Evolutionary conservation across 257 asterid species (phyloP), one percentile per base, ranked within the genome.

Genomic region (Nicotiana benthamiana): DNA sequence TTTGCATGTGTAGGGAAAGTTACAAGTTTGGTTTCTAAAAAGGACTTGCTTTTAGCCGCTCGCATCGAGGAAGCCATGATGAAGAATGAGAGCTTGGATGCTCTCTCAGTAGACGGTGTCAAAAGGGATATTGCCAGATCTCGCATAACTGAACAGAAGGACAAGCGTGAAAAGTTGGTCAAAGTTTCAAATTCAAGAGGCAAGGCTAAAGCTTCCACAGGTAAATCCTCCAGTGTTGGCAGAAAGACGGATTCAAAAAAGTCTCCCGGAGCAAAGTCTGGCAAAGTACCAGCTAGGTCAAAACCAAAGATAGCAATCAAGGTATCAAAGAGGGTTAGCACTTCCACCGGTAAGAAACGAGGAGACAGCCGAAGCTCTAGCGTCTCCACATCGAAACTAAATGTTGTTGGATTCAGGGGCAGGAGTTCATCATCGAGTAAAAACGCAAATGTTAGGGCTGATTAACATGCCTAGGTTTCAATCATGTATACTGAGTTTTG

Each of bases 361-460:
- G 43, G 82, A 1, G 91, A 87, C 22, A 85, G 80, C 54, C 76
- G 63, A 82, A 87, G 79, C 57, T 80, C 85, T 15, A 82, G 83
- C 52, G 75, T 77, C n/a, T 86, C 97, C 75, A 65, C 87, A 12
- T 63, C 90, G 36, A 94, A 94, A 88, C 90, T 96, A 82, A 87
- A 86, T 75, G 99, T 96, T 32, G 97, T 92, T 63, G 99, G 98
- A 82, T 96, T 96, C 74, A 94, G 98, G 88, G 99, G 98, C 20
- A 87, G 94, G 40, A 92, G 95, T 80, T 88, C 93, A 3, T 66
- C 36, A 2, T 83, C 87, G 5, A 81, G 72, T 79, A 74, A 75
- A 40, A 62, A 81, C 3, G 76, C 62, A 80, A 77, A 48, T 67
- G 86, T 72, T 68, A 94, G 90, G 82, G 83, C 86, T 17, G 64